Evolutionary conservation across 805 yeast species (phyloP).

Genomic region (Schwanniomyces polymorphus): DNA sequence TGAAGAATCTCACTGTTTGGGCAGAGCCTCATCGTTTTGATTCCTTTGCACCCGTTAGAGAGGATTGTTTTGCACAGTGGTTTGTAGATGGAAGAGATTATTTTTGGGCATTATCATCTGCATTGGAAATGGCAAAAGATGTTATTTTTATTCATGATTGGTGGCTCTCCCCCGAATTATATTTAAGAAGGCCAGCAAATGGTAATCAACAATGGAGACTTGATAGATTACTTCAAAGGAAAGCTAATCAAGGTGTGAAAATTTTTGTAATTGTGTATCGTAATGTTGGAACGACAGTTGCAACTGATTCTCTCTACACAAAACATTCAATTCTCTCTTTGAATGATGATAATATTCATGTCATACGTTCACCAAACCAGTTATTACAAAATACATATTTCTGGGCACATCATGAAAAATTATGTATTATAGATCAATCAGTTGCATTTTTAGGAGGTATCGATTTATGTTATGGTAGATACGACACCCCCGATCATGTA

Average conservation of each 20-base stretch:
- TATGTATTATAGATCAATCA: constrained; percentile 82
- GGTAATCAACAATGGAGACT: constrained; percentile 94
- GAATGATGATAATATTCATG: constrained; percentile 79
- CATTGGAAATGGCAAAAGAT: constrained; percentile 90
- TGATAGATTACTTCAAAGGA: constrained; percentile 82
- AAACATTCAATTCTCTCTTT: constrained; percentile 87
- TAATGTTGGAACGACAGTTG: constrained; percentile 90
- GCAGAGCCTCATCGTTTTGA: constrained; percentile 71
- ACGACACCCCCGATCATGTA: constrained; percentile 95
- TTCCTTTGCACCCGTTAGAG: constrained; percentile 90
- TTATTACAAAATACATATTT: constrained; percentile 88
- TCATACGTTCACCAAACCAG: constrained; percentile 94
- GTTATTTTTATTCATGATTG: constrained; percentile 94
- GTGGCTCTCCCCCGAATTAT: constrained; percentile 97
- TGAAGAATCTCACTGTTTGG: constrained; percentile 75
- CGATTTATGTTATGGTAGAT: constrained; percentile 93
- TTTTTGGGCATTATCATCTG: constrained; percentile 93
- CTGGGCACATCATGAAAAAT: constrained; percentile 99
- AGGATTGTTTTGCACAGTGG: constrained; percentile 90
- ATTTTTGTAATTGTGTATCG: constrained; percentile 89
- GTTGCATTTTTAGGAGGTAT: constrained; percentile 93
- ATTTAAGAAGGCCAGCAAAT: constrained; percentile 89
- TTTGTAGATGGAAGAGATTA: constrained; percentile 96
- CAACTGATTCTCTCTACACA: constrained; percentile 91
- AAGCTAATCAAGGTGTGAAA: constrained; percentile 94